phyloP scores from a whole-genome alignment of 441 rosid species.

The Brassica balearica region DNA sequence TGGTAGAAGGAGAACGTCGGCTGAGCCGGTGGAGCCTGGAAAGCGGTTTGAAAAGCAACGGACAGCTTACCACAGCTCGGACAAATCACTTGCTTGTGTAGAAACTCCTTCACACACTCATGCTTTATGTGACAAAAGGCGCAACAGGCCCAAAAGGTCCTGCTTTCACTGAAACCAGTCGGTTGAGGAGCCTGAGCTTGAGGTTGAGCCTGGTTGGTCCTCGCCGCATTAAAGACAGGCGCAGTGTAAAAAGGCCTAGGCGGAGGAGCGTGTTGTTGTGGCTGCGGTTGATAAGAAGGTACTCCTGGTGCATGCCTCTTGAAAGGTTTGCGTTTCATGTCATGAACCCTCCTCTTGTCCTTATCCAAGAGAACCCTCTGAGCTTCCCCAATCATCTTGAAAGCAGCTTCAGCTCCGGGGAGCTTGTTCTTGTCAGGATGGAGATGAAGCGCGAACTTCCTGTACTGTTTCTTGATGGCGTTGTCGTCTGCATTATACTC shows the following conservation, averaged over 20 bases:
- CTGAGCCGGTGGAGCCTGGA: constrained; percentile 46
- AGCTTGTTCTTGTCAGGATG: constrained; percentile 96
- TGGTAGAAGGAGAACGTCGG: constrained; percentile 45
- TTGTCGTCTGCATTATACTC: constrained; percentile 68
- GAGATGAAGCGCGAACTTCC: constrained; percentile 81
- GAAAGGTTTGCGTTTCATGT: constrained; percentile 53
- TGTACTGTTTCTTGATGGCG: constrained; percentile 84
- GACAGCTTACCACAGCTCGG: constrained; percentile 59
- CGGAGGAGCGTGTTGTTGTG: constrained; percentile 15
- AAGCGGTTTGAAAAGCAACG: constrained; percentile 54
- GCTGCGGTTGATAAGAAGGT: constrained; percentile 42
- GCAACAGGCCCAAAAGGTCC: constrained; percentile 76
- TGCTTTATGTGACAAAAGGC: constrained; percentile 59
- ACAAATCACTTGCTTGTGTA: constrained; percentile 56
- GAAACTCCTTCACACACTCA: constrained; percentile 52
- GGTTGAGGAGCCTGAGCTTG: constrained; percentile 49
- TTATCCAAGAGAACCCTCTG: constrained; percentile 78
- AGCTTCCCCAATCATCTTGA: constrained; percentile 88
- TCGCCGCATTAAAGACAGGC: constrained; percentile 38
- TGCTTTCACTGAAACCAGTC: constrained; percentile 43
- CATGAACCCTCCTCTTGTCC: constrained; percentile 64
- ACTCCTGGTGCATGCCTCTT: constrained; percentile 51
- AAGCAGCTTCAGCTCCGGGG: constrained; percentile 96
- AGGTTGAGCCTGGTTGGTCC: constrained; percentile 47
- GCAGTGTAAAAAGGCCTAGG: constrained; percentile 37